Evolutionary conservation across 306 rosid species (phyloP), one percentile per base, ranked within the genome.

Genomic region (Ormosia semicastrata): DNA sequence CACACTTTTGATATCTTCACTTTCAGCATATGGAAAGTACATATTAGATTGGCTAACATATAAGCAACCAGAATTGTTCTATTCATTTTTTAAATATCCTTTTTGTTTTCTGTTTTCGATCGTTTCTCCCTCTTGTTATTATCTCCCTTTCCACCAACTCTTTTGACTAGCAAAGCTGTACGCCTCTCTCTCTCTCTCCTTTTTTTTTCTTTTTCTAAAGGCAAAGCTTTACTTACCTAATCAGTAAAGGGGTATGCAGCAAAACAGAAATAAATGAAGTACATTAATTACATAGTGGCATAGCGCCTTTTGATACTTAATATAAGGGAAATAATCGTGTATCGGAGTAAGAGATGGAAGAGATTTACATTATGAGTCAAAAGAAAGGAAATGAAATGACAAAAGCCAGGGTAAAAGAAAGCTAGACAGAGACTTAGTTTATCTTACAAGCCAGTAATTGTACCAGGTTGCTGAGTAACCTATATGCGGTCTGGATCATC

Each of bases 111-210:
- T 4, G 2, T n/a, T 66, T 43, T 67, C 4, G 8, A 30, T 67
- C 37, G 6, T 46, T 57, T 69, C 7, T 69, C 39, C 47, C 15
- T 30, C 60, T 79, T 41, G 52, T 34, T 78, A 13, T 39, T 66
- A 12, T 17, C 41, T 4, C 47, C 17, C 59, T 76, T 76, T 76
- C 68, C 46, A 29, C 24, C 33, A 12, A 54, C 14, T 49, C 58
- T 78, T 78, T 67, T 67, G 82, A 69, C 77, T 24, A 57, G 2
- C 34, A 43, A 44, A 56, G 60, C 44, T 56, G 50, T 67, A 33
- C 76, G 82, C 69, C n/a, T 13, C 54, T 47, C 54, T 15, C 12
- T 9, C 14, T 7, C 9, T 44, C 50, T 10, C 12, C 10, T 0
- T 8, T 10, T 41, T 7, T 41, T 41, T 41, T 8, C 6, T 41